Evolutionary conservation across 352 stramenopile genomes (phyloP).

Genomic region (Globisporangium megalacanthum): DNA sequence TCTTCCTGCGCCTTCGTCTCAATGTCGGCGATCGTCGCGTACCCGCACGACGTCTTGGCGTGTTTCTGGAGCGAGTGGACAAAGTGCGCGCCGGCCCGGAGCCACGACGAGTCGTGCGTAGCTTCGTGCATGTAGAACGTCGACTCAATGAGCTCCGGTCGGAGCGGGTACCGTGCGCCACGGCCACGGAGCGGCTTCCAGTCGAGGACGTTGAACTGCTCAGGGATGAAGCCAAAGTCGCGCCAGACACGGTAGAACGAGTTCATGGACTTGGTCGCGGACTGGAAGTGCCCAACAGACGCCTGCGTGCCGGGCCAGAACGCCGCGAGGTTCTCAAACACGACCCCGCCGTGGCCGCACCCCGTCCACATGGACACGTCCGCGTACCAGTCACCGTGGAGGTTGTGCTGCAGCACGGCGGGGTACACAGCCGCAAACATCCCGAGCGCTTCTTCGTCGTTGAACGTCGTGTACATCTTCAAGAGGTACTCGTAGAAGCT

Average conservation of each 20-base stretch:
- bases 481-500: conserved; percentile 98
- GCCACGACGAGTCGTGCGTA: conserved; percentile 79
- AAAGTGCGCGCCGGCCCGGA: conserved; percentile 67
- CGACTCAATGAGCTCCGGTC: conserved; percentile 97
- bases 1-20: conserved; percentile 88
- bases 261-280: conserved; percentile 87
- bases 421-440: conserved; percentile 87
- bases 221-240: conserved; percentile 94
- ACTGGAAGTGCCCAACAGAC: conserved; percentile 86
- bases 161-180: conserved; percentile 87
- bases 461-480: conserved; percentile 96
- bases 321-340: conserved; percentile 89
- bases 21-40: conserved; percentile 86
- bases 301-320: conserved; percentile 98
- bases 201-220: conserved; percentile 92
- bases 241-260: conserved; percentile 94
- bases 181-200: conserved; percentile 64
- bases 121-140: conserved; percentile 95
- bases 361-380: conserved; percentile 84
- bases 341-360: conserved; percentile 35
- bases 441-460: conserved; percentile 88
- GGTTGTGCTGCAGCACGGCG: conserved; percentile 60
- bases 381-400: conserved; percentile 80
- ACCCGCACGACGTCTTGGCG: conserved; percentile 91
- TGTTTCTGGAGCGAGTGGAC: conserved; percentile 89